Percentiles rank a stretch among this genome's conserved stretches.
Evolutionary conservation across 164 flowering plant genomes (phyloP).

Genomic region (Macadamia tetraphylla): DNA sequence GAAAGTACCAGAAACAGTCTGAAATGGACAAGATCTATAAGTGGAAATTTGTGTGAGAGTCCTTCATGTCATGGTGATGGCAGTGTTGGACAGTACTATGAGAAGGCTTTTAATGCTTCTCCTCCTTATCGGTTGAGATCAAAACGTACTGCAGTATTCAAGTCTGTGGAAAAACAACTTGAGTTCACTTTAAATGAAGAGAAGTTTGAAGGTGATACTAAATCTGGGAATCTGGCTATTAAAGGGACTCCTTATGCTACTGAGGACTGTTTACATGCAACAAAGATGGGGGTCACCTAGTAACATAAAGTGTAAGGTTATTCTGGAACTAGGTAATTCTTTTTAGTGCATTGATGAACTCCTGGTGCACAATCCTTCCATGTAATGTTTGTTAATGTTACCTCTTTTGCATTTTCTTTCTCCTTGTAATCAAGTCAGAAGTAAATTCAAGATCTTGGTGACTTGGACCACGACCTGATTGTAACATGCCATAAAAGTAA

Average conservation of each 20-base stretch:
- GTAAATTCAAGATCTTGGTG: not conserved
- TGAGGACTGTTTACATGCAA: constrained; percentile 28
- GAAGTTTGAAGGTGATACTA: constrained; percentile 19
- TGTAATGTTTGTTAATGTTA: not conserved
- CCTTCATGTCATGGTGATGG: constrained; percentile 20
- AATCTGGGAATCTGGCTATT: constrained; percentile 21
- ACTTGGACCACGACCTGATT: not conserved
- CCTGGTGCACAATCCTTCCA: not conserved
- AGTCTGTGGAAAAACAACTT: constrained; percentile 81
- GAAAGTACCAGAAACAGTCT: constrained; percentile 14
- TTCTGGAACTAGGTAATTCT: not conserved
- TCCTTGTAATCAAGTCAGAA: not conserved
- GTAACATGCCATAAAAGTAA: not conserved
- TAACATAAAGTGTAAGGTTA: constrained; percentile 19
- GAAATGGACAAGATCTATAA: constrained; percentile 22
- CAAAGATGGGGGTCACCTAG: constrained; percentile 35
- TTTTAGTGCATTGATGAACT: not conserved
- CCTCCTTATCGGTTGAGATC: constrained; percentile 78
- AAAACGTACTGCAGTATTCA: constrained; percentile 57
- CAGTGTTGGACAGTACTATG: constrained; percentile 13
- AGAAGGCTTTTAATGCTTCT: constrained; percentile 53
- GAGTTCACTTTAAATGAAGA: constrained; percentile 46
- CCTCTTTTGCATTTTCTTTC: no score
- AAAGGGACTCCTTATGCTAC: constrained; percentile 23
- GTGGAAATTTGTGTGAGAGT: constrained; percentile 19